phyloP scores from a whole-genome alignment of 2,329 filamentous ascomycete genomes.

The Fusarium tuaranense region DNA sequence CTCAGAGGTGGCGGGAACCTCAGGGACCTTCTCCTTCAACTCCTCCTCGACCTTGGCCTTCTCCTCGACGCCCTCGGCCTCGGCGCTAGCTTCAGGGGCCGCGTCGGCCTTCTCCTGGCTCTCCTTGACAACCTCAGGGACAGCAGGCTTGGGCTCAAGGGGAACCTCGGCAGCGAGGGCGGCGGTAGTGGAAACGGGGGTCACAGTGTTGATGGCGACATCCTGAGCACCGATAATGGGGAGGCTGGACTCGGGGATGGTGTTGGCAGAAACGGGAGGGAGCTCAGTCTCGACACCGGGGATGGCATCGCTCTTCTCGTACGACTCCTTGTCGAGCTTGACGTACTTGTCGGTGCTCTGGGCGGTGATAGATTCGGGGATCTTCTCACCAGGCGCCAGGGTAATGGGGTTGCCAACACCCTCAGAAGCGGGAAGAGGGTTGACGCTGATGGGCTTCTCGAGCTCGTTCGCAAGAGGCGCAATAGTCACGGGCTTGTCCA shows the following conservation, averaged over 20 bases:
- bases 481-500: conserved; percentile 66
- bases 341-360: conserved; percentile 79
- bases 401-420: conserved; percentile 83
- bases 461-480: conserved; percentile 66
- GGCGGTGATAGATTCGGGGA: conserved; percentile 76
- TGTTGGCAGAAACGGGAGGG: conserved; percentile 68
- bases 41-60: conserved; percentile 80
- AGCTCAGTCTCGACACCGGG: conserved; percentile 64
- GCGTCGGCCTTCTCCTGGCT: conserved; percentile 76
- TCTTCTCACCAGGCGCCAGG: conserved; percentile 82
- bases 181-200: conserved; percentile 73
- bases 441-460: conserved; percentile 67
- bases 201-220: conserved; percentile 64
- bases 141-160: conserved; percentile 61
- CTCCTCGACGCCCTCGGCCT: conserved; percentile 73
- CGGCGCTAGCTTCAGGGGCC: conserved; percentile 75
- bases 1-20: conserved; percentile 68
- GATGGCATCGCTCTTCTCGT: conserved; percentile 81
- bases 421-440: conserved; percentile 71
- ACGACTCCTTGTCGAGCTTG: conserved; percentile 84
- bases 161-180: conserved; percentile 76
- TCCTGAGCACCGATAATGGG: conserved; percentile 65
- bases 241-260: conserved; percentile 87
- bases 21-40: conserved; percentile 74
- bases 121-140: conserved; percentile 71